These are phyloP conservation scores for Neocatenulostroma microsporum DNA, from an alignment of 2,329 filamentous ascomycete species.

Conservation along the genomic window DNA sequence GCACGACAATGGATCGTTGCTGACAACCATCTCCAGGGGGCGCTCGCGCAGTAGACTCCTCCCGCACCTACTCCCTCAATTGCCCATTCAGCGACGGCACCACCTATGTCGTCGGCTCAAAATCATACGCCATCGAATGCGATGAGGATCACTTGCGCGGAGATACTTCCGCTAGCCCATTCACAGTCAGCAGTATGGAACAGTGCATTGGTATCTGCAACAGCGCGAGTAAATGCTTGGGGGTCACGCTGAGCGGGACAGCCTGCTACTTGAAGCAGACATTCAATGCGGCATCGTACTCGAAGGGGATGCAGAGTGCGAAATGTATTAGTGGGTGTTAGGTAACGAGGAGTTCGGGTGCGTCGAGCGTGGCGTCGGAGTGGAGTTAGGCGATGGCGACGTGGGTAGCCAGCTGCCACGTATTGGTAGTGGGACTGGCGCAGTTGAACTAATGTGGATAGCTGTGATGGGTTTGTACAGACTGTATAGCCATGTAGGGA, in stretches of 20 bases:
- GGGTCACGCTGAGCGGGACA: not conserved
- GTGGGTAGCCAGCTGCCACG: no score
- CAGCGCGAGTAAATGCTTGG: not conserved
- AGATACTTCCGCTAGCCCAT: not conserved
- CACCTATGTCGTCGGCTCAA: not conserved
- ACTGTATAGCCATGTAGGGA: no score
- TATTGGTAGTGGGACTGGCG: no score
- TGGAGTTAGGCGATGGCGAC: no score
- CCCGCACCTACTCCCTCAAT: not conserved
- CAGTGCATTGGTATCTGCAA: not conserved
- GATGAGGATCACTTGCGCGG: not conserved
- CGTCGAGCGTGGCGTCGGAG: no score
- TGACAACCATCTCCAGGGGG: not conserved
- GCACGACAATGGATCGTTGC: no score
- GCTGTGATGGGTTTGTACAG: no score
- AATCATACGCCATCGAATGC: not conserved
- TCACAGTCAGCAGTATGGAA: not conserved
- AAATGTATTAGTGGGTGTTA: not conserved
- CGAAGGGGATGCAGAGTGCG: not conserved
- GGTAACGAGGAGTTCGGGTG: no score
- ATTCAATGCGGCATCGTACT: not conserved
- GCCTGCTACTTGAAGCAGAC: conserved; percentile 2
- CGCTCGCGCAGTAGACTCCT: not conserved
- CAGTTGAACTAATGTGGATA: no score
- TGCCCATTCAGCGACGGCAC: conserved; percentile 1